Evolutionary conservation across 208 protist species (phyloP).

Genomic region (Acanthamoeba quina): DNA sequence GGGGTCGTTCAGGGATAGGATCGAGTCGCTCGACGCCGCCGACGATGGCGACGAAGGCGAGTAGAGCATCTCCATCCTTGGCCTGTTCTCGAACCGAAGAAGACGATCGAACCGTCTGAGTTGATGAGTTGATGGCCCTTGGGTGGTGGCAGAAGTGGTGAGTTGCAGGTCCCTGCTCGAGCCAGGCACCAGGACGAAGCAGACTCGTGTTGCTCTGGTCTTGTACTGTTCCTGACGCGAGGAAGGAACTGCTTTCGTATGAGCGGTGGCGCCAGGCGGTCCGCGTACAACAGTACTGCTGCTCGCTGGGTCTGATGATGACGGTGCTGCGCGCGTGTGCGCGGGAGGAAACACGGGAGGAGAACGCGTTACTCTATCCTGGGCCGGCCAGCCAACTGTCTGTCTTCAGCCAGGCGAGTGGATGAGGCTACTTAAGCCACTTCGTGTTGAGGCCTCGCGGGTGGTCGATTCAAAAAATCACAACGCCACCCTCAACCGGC

Average conservation of each 20-base stretch:
- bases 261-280: too few species aligned
- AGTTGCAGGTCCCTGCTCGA: background rate
- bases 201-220: background rate
- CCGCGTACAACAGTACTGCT: too few species aligned
- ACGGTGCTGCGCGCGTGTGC: background rate
- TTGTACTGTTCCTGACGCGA: background rate
- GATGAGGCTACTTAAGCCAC: background rate
- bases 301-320: too few species aligned
- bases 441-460: background rate
- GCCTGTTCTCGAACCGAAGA: background rate
- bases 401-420: background rate
- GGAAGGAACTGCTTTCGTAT: background rate
- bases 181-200: background rate
- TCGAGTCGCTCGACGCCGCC: background rate
- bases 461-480: background rate
- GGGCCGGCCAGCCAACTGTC: background rate
- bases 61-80: constrained; percentile 55
- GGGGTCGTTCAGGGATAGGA: background rate
- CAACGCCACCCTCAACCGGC: background rate
- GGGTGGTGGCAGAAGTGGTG: too few species aligned
- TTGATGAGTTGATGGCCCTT: background rate
- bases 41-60: constrained; percentile 11
- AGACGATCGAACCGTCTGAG: background rate
- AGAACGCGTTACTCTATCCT: background rate
- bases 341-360: background rate